phyloP scores from a whole-genome alignment of 495 filamentous ascomycete genomes.

The Xylaria nigripes region DNA sequence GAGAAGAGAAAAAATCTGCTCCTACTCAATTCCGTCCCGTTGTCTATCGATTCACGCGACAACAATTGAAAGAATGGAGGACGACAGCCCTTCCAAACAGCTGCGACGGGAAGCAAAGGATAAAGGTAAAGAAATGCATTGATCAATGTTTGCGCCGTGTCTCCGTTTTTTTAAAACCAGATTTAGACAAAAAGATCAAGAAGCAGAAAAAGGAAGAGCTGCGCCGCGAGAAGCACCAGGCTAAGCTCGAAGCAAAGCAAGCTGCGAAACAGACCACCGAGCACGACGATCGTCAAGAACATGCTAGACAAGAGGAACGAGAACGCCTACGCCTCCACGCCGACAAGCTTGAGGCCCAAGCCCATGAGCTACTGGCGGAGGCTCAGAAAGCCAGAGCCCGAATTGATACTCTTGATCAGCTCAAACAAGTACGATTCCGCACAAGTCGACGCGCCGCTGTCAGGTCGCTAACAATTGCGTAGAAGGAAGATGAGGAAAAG shows the following conservation, averaged over 20 bases:
- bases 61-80: background rate
- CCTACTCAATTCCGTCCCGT: background rate
- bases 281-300: conserved; percentile 12
- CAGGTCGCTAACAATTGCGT: conserved; percentile 1
- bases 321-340: conserved; percentile 20
- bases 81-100: conserved; percentile 14
- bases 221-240: conserved; percentile 24
- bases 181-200: conserved; percentile 19
- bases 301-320: conserved; percentile 26
- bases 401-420: conserved; percentile 16
- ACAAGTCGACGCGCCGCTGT: background rate
- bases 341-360: conserved; percentile 19
- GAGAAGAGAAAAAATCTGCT: too few relatives aligned
- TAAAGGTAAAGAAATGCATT: conserved; percentile 14
- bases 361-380: conserved; percentile 17
- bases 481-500: conserved; percentile 21
- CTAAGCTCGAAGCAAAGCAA: conserved; percentile 26
- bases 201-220: conserved; percentile 18
- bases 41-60: background rate
- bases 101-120: conserved; percentile 17
- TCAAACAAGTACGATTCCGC: conserved; percentile 7
- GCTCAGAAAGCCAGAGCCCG: conserved; percentile 17
- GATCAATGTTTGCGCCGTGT: background rate
- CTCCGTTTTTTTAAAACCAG: conserved; percentile 8
- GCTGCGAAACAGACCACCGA: conserved; percentile 23